Percentiles rank a stretch among this genome's conserved stretches.
These are phyloP conservation scores for Lactarius hengduanensis DNA, from an alignment of 768 basidiomycete genomes.

Conservation along the genomic window DNA sequence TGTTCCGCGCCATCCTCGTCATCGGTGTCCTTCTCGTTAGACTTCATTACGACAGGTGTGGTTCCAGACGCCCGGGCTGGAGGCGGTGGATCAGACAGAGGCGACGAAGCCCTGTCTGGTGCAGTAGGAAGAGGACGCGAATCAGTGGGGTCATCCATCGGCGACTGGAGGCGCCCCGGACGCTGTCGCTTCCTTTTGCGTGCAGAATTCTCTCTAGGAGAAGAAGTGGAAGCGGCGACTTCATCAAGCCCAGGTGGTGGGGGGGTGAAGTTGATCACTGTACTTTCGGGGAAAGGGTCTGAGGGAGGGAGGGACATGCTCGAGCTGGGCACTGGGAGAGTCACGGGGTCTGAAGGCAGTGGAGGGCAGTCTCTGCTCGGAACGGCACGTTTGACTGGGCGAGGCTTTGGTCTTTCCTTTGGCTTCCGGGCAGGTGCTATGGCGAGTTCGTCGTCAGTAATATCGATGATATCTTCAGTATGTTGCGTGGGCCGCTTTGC, in stretches of 20 bases:
- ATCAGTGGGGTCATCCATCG: background rate
- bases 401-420: slow-evolving; percentile 20
- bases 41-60: slow-evolving; percentile 14
- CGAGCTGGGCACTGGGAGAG: slow-evolving; percentile 31
- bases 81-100: slow-evolving; percentile 16
- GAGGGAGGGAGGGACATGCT: slow-evolving; percentile 34
- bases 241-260: slow-evolving; percentile 14
- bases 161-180: background rate
- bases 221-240: slow-evolving; percentile 16
- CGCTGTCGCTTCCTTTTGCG: slow-evolving; percentile 29
- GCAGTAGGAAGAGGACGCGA: background rate
- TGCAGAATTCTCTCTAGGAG: slow-evolving; percentile 7
- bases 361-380: slow-evolving; percentile 18
- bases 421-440: slow-evolving; percentile 23
- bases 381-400: slow-evolving; percentile 24
- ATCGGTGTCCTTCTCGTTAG: slow-evolving; percentile 20
- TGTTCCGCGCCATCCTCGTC: slow-evolving; percentile 24
- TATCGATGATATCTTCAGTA: slow-evolving; percentile 32
- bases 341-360: slow-evolving; percentile 27
- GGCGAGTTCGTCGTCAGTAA: slow-evolving; percentile 35
- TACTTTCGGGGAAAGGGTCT: slow-evolving; percentile 30
- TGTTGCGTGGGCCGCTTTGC: slow-evolving; percentile 17
- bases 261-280: slow-evolving; percentile 15
- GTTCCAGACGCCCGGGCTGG: background rate
- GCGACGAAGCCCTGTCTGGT: slow-evolving; percentile 7